A percentile compares a stretch with the other conserved stretches of the same genome.
phyloP scores from a whole-genome alignment of 805 yeast genomes.

The Yarrowia sp. region DNA sequence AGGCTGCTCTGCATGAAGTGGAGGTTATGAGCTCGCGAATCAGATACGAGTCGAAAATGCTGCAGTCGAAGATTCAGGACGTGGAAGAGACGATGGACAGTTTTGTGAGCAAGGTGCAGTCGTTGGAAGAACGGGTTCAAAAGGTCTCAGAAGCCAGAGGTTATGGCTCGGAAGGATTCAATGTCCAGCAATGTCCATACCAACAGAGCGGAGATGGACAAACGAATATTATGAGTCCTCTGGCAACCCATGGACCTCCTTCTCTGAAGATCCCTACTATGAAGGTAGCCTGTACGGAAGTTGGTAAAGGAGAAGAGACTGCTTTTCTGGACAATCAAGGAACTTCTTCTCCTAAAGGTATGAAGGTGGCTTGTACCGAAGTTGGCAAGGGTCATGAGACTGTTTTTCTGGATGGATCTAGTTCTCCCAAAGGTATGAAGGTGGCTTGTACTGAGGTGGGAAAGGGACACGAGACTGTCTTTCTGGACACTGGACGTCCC shows the following conservation, averaged over 20 bases:
- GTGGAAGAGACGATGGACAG: conserved; percentile 57
- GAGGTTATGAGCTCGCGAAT: conserved; percentile 38
- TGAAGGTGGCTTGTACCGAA: too few relatives aligned
- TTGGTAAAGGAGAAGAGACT: not conserved
- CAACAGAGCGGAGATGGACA: not conserved
- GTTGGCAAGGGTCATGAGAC: too few relatives aligned
- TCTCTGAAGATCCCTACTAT: not conserved
- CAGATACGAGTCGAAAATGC: conserved; percentile 60
- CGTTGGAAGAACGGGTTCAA: conserved; percentile 4
- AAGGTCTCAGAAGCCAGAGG: conserved; percentile 10
- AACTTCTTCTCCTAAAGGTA: too few relatives aligned
- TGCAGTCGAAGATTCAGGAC: conserved; percentile 60
- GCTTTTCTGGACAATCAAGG: too few relatives aligned
- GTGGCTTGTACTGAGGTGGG: not conserved
- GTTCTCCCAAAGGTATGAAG: too few relatives aligned
- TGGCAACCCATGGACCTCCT: not conserved
- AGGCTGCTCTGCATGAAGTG: conserved; percentile 28
- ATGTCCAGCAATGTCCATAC: not conserved
- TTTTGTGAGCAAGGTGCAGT: conserved; percentile 41
- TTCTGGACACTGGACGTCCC: not conserved
- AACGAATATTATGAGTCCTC: too few relatives aligned
- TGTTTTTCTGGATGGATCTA: too few relatives aligned
- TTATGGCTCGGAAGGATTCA: not conserved
- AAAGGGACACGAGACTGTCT: too few relatives aligned
- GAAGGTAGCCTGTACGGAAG: not conserved